Evolutionary conservation across 768 basidiomycete species (phyloP).

Genomic region (Russula foetens): DNA sequence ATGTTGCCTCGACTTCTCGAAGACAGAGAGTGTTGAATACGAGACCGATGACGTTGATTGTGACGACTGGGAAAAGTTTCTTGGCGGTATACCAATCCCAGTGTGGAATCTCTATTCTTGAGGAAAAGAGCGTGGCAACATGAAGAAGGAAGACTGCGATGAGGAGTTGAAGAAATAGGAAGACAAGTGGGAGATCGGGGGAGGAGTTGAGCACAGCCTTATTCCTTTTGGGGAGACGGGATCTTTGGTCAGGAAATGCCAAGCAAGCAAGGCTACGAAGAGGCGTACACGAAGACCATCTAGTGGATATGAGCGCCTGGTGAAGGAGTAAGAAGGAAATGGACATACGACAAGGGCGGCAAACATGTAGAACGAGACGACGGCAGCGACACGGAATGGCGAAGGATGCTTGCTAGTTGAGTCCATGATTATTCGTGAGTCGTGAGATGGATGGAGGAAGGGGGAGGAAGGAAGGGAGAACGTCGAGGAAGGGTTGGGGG

Average conservation of each 20-base stretch:
- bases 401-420: conserved; percentile 27
- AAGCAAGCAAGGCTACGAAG: not conserved
- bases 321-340: not conserved
- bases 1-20: conserved; percentile 70
- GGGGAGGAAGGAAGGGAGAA: not conserved
- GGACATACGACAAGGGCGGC: conserved; percentile 62
- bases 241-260: not conserved
- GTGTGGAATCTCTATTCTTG: conserved; percentile 49
- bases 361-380: conserved; percentile 72
- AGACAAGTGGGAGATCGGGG: conserved; percentile 58
- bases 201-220: conserved; percentile 65
- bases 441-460: not conserved
- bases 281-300: conserved; percentile 44
- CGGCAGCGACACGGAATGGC: conserved; percentile 50
- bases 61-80: conserved; percentile 54
- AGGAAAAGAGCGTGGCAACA: conserved; percentile 37
- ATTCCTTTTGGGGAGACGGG: conserved; percentile 38
- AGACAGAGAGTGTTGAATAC: conserved; percentile 77
- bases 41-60: conserved; percentile 66
- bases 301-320: conserved; percentile 20
- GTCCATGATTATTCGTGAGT: conserved; percentile 23
- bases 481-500: not conserved
- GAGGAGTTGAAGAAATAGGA: conserved; percentile 59
- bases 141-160: conserved; percentile 63
- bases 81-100: conserved; percentile 43